phyloP scores from a whole-genome alignment of 1,284 basidiomycete genomes.

The Microbotryomycetes sp. region DNA sequence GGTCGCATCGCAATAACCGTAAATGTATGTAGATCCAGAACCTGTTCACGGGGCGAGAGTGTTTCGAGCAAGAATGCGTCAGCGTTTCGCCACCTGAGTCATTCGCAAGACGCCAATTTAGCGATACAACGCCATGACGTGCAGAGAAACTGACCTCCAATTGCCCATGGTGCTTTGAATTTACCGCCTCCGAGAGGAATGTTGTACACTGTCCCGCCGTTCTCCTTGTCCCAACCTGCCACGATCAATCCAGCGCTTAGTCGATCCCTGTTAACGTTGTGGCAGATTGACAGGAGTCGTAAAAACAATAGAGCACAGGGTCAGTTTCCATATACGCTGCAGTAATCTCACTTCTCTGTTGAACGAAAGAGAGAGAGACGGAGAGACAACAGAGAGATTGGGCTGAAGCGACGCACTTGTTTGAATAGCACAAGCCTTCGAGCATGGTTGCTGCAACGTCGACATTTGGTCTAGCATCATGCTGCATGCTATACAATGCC shows the following conservation, averaged over 20 bases:
- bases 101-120: neutral
- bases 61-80: neutral
- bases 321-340: no score
- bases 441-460: slow-evolving; percentile 76
- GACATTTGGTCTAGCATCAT: slow-evolving; percentile 65
- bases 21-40: slow-evolving; percentile 95
- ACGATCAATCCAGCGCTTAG: slow-evolving; percentile 94
- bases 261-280: slow-evolving; percentile 37
- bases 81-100: no score
- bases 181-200: slow-evolving; percentile 88
- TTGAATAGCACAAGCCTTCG: slow-evolving; percentile 85
- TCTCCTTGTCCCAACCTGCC: slow-evolving; percentile 91
- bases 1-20: slow-evolving; percentile 99
- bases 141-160: slow-evolving; percentile 63
- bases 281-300: neutral
- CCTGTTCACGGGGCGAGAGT: slow-evolving; percentile 51
- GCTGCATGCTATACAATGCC: slow-evolving; percentile 52
- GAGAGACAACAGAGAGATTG: neutral
- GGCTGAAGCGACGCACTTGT: slow-evolving; percentile 60
- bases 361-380: neutral
- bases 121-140: no score
- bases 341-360: no score
- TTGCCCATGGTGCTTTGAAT: slow-evolving; percentile 94
- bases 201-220: slow-evolving; percentile 93
- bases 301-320: neutral